These are phyloP conservation scores for Alternaria brassicicola DNA, from an alignment of 2,329 filamentous ascomycete species.

Conservation along the genomic window DNA sequence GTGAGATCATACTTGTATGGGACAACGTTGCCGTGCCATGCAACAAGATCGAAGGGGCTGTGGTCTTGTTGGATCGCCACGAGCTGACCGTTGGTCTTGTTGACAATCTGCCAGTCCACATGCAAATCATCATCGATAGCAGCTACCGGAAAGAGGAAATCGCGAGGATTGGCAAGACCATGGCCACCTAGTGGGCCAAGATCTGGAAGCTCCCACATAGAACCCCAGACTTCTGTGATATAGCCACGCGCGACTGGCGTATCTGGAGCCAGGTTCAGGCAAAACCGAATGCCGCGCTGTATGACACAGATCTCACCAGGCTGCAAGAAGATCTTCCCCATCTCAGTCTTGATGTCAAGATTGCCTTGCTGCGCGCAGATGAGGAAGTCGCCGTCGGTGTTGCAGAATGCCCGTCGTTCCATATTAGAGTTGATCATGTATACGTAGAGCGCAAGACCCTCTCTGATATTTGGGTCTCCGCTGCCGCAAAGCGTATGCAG, in stretches of 20 bases:
- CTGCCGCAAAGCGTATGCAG: slow-evolving; percentile 58
- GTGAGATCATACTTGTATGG: slow-evolving; percentile 64
- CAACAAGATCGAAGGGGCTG: slow-evolving; percentile 53
- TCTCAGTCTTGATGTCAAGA: slow-evolving; percentile 49
- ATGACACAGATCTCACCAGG: slow-evolving; percentile 51
- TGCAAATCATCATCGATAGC: slow-evolving; percentile 47
- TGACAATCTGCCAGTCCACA: slow-evolving; percentile 43
- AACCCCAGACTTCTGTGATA: slow-evolving; percentile 51
- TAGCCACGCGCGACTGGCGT: slow-evolving; percentile 47
- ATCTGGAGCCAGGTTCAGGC: slow-evolving; percentile 41
- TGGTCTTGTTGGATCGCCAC: slow-evolving; percentile 46
- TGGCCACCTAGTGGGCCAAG: slow-evolving; percentile 50
- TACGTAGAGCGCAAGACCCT: slow-evolving; percentile 58
- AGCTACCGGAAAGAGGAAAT: slow-evolving; percentile 49
- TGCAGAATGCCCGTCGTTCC: slow-evolving; percentile 55
- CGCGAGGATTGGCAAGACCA: slow-evolving; percentile 49
- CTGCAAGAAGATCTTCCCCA: slow-evolving; percentile 48
- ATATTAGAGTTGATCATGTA: slow-evolving; percentile 58
- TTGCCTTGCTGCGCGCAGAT: slow-evolving; percentile 46
- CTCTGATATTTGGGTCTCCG: slow-evolving; percentile 58
- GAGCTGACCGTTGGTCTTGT: slow-evolving; percentile 47
- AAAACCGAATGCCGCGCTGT: slow-evolving; percentile 50
- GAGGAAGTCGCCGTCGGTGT: slow-evolving; percentile 50
- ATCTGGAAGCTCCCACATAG: slow-evolving; percentile 49
- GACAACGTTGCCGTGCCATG: slow-evolving; percentile 51